Evolutionary conservation across 495 filamentous ascomycete species (phyloP), one percentile per base, ranked within the genome.

Genomic region (Chaetomium cochliodes): DNA sequence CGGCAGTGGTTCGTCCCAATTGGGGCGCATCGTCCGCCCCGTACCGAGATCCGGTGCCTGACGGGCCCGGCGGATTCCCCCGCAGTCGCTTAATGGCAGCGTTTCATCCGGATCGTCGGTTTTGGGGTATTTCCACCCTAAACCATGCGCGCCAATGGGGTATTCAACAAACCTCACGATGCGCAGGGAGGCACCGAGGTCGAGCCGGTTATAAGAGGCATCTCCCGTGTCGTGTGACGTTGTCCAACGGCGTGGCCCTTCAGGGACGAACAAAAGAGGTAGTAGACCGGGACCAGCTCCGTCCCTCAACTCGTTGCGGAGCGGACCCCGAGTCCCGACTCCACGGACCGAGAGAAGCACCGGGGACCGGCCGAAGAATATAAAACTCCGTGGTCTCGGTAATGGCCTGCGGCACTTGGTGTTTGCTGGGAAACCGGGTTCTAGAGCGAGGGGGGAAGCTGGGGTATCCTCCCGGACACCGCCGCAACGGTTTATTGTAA

Each of bases 31-130:
- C 52, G 15, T 5, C 46, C 4, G 20, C 1, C 2, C 18, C 18
- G 46, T 20, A 50, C 46, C 46, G 46, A 50, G 46, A 23, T 23
- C 46, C 46, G 46, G 46, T 18, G 2, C 18, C 18, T 50, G 46
- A 9, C n/a, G 8, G 3, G 46, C n/a, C 46, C 18, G 20, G n/a
- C 1, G 12, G 16, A 3, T 44, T 15, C 4, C 46, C 46, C 46
- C 50, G 50, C 50, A 53, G 46, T 20, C 46, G 46, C 46, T 44
- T 44, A 44, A 18, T 44, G 13, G 41, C 16, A 50, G 18, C 2
- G 46, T 50, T 50, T 20, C 46, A 50, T 23, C 46, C 46, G 46
- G 46, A 50, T 50, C 46, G 46, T 50, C 46, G n/a, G 46, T 20
- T 18, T 50, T 50, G n/a, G 46, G 46, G n/a, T 23, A 23, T 50